phyloP scores from a whole-genome alignment of 306 rosid genomes.

The Inga leiocalycina region DNA sequence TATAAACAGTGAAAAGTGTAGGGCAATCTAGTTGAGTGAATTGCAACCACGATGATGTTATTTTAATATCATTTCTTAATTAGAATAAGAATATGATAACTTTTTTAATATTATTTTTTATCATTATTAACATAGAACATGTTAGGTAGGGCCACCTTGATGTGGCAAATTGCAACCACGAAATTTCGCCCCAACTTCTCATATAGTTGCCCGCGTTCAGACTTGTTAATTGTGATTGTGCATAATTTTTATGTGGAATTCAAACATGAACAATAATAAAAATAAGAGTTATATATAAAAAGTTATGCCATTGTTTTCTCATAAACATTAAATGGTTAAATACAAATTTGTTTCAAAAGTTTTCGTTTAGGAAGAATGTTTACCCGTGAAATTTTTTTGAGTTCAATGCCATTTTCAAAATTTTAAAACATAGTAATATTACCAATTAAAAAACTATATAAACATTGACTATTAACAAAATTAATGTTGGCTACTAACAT shows the following conservation, averaged over 20 bases:
- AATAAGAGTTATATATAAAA: not conserved
- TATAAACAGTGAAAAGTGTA: not conserved
- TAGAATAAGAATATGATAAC: not conserved
- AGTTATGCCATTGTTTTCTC: too few relatives aligned
- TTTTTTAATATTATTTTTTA: too few relatives aligned
- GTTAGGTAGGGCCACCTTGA: not conserved
- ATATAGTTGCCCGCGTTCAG: not conserved
- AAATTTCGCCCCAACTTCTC: not conserved
- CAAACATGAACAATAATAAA: not conserved
- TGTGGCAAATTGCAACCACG: not conserved
- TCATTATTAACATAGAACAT: not conserved
- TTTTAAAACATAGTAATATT: too few relatives aligned
- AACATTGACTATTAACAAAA: too few relatives aligned
- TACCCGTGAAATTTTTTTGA: too few relatives aligned
- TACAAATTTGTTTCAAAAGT: too few relatives aligned
- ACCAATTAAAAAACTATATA: too few relatives aligned
- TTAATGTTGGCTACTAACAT: accelerated
- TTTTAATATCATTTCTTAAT: too few relatives aligned
- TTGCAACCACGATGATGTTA: too few relatives aligned
- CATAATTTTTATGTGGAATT: not conserved
- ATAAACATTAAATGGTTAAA: too few relatives aligned
- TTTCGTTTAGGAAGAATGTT: too few relatives aligned
- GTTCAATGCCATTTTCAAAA: too few relatives aligned
- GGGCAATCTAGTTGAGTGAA: not conserved
- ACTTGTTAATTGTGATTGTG: not conserved